Evolutionary conservation across 1,284 basidiomycete genomes (phyloP).

Genomic region (Golubevia sp.): DNA sequence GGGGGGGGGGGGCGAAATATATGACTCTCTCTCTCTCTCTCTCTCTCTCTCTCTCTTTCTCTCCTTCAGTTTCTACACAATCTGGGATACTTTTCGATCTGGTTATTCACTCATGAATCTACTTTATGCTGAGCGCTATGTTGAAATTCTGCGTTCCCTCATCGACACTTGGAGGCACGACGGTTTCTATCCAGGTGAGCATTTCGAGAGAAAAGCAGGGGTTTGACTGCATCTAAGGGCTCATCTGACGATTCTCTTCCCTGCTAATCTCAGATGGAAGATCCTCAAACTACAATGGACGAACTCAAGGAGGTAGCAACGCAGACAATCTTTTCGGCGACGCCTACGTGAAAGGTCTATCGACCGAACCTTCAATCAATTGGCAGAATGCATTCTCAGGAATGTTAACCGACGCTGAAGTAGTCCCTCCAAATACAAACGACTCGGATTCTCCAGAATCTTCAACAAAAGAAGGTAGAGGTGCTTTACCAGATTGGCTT

Average conservation of each 20-base stretch:
- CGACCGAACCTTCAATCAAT: slow-evolving; percentile 5
- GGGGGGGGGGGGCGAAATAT: too few species aligned
- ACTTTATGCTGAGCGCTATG: slow-evolving; percentile 14
- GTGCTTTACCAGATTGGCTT: background rate
- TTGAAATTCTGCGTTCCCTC: slow-evolving; percentile 17
- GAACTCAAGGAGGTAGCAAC: slow-evolving; percentile 27
- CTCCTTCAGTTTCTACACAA: background rate
- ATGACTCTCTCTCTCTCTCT: background rate
- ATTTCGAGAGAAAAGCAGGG: too few species aligned
- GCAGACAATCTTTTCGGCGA: slow-evolving; percentile 34
- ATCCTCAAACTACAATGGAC: slow-evolving; percentile 19
- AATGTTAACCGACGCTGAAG: slow-evolving; percentile 23
- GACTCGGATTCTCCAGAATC: background rate
- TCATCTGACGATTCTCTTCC: too few species aligned
- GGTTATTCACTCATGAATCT: slow-evolving; percentile 19
- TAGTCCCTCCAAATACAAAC: slow-evolving; percentile 11
- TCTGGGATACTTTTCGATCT: slow-evolving; percentile 11
- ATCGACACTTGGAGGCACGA: slow-evolving; percentile 25
- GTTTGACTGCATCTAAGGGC: too few species aligned
- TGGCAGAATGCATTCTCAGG: slow-evolving; percentile 23
- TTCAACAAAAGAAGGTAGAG: background rate
- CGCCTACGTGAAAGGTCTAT: slow-evolving; percentile 22
- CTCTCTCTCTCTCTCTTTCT: background rate
- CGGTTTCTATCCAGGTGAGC: slow-evolving; percentile 28
- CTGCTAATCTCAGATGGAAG: too few species aligned